Evolutionary conservation across 2,329 filamentous ascomycete genomes (phyloP).

Genomic region (Trichoderma aggressivum): DNA sequence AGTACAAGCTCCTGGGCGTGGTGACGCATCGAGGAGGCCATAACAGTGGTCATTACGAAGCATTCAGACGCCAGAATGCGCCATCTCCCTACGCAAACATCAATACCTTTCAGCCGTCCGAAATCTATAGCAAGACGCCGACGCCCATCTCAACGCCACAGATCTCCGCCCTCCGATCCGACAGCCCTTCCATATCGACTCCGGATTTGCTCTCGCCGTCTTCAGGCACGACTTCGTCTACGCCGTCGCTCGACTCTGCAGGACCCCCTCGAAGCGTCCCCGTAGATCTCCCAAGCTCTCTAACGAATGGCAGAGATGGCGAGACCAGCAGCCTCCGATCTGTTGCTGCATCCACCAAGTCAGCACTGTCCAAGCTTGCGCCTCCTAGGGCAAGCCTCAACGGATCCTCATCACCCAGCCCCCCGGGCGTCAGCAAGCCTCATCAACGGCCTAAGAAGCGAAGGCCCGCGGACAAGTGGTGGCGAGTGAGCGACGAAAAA

Average conservation of each 20-base stretch:
- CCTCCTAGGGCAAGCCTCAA: constrained; percentile 34
- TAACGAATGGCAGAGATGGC: constrained; percentile 41
- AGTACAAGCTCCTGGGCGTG: constrained; percentile 79
- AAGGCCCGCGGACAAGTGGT: constrained; percentile 70
- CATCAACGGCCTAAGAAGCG: constrained; percentile 55
- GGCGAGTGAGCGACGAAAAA: constrained; percentile 97
- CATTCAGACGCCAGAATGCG: constrained; percentile 81
- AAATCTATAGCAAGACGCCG: constrained; percentile 65
- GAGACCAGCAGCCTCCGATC: constrained; percentile 50
- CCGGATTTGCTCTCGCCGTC: constrained; percentile 45
- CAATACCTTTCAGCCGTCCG: constrained; percentile 71
- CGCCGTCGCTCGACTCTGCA: constrained; percentile 37
- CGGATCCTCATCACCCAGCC: constrained; percentile 22
- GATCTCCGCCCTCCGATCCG: constrained; percentile 36
- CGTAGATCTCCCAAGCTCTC: constrained; percentile 18
- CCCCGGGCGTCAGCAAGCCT: constrained; percentile 22
- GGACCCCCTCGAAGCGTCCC: constrained; percentile 34
- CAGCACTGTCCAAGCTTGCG: constrained; percentile 49
- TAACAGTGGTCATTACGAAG: constrained; percentile 95
- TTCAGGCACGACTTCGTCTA: constrained; percentile 35
- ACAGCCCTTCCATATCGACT: constrained; percentile 45
- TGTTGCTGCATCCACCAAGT: constrained; percentile 54
- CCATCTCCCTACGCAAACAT: constrained; percentile 79
- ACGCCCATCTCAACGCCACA: constrained; percentile 51
- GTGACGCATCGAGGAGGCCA: constrained; percentile 96